A percentile compares a stretch with the other conserved stretches of the same genome.
Evolutionary conservation across 257 asterid species (phyloP).

Genomic region (Solanum clarkiae): DNA sequence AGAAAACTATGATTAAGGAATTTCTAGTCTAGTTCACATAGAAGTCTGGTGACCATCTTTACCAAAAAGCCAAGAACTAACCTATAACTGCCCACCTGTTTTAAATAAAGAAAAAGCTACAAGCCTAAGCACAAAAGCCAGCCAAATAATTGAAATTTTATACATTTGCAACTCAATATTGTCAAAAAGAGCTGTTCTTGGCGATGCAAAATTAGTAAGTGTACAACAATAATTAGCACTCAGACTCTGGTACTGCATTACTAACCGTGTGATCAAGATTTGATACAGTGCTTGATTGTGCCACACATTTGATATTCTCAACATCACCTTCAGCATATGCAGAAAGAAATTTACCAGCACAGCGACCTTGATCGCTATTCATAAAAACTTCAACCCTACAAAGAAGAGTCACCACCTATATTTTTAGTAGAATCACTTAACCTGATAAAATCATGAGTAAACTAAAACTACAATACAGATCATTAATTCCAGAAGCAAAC

Average conservation of each 20-base stretch:
- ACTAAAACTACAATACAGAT: neutral
- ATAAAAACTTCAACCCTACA: constrained; percentile 74
- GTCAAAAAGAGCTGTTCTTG: neutral
- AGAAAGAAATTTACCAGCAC: constrained; percentile 69
- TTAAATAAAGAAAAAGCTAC: neutral
- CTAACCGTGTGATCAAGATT: constrained; percentile 77
- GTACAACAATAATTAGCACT: neutral
- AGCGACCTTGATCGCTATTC: constrained; percentile 85
- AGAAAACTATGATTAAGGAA: neutral
- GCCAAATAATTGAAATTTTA: neutral
- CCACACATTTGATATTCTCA: constrained; percentile 82
- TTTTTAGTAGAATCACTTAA: neutral
- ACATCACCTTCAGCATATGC: constrained; percentile 83
- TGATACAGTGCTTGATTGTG: constrained; percentile 67
- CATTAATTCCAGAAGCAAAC: neutral
- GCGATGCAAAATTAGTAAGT: neutral
- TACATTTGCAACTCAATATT: neutral
- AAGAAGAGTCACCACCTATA: neutral
- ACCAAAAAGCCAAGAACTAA: neutral
- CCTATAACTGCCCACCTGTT: neutral
- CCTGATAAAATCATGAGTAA: neutral
- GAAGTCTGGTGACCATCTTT: neutral
- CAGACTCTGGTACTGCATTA: constrained; percentile 2
- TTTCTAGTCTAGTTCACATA: neutral
- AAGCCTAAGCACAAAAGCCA: neutral